Evolutionary conservation across 495 filamentous ascomycete genomes (phyloP).

Genomic region (Talaromyces nanjingensis): DNA sequence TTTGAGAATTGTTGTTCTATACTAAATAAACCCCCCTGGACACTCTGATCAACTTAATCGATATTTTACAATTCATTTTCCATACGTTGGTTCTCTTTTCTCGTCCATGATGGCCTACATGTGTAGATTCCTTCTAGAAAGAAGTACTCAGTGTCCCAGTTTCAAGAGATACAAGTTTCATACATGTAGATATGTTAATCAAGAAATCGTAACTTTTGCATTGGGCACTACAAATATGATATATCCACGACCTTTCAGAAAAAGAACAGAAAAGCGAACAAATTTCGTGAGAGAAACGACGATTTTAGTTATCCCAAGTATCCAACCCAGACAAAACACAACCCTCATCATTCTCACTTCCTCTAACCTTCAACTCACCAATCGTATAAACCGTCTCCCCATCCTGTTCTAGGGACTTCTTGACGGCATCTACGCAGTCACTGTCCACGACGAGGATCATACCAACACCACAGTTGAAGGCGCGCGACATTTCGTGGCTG

Average conservation of each 20-base stretch:
- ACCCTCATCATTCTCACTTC: slow-evolving; percentile 47
- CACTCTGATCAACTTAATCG: slow-evolving; percentile 3
- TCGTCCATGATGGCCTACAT: too few relatives aligned
- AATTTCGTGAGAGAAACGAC: slow-evolving; percentile 5
- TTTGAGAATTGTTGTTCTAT: slow-evolving; percentile 1
- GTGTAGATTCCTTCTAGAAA: too few relatives aligned
- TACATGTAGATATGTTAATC: neutral
- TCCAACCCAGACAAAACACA: slow-evolving; percentile 66
- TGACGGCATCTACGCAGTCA: slow-evolving; percentile 43
- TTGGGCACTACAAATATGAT: neutral
- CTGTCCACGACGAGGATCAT: slow-evolving; percentile 77
- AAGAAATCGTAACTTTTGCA: neutral
- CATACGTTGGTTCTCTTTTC: neutral
- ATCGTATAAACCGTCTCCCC: slow-evolving; percentile 77
- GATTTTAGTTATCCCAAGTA: slow-evolving; percentile 50
- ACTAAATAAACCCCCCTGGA: neutral
- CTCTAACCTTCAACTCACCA: slow-evolving; percentile 51
- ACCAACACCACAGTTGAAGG: slow-evolving; percentile 92
- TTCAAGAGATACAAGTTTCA: too few relatives aligned
- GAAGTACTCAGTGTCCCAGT: too few relatives aligned
- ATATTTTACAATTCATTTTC: neutral
- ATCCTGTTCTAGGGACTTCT: slow-evolving; percentile 42
- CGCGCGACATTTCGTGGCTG: slow-evolving; percentile 70
- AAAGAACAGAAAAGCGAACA: slow-evolving; percentile 10
- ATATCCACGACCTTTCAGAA: neutral